Evolutionary conservation across 352 stramenopile species (phyloP), one percentile per base, ranked within the genome.

Genomic region (Phytophthora pini): DNA sequence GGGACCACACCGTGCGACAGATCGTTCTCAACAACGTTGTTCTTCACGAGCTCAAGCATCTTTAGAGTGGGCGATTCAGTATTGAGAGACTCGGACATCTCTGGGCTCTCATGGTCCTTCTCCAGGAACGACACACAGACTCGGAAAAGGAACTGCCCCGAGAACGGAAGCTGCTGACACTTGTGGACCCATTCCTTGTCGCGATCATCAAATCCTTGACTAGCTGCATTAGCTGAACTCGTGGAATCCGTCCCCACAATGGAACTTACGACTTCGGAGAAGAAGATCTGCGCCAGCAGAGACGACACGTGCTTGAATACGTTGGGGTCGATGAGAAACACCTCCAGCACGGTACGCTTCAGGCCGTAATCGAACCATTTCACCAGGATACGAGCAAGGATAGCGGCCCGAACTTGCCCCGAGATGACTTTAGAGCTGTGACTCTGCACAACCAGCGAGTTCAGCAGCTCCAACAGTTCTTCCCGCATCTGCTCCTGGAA

Each of bases 341-440:
- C 70, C 51, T 96, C 88, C 8, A 96, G 67, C 17, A 84, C 80
- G 2, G 72, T 72, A 20, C 70, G 74, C 5, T 80, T 51, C 10
- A 94, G 58, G 12, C 75, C 80, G 46, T 89, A 94, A 17, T 94
- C 84, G 45, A 92, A 92, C 88, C 88, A 96, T 56, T 94, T 94
- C 17, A 94, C 80, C 2, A 96, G 53, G 15, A 96, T 64, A 12
- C 88, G 84, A 26, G 88, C 80, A 20, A 96, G 72, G 40, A 96
- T 93, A 27, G 84, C 82, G 0, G 79, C 82, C 4, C 84, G 76
- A 34, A 86, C 80, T 39, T 75, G 61, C 13, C 74, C 70, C 1
- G 72, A 76, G 41, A 80, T 79, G 40, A 61, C 36, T 22, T 69
- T 34, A 6, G 69, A 74, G 38, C 46, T 72, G 36, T 75, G 75